phyloP scores from a whole-genome alignment of 2,329 filamentous ascomycete genomes.

The Colletotrichum magnum region DNA sequence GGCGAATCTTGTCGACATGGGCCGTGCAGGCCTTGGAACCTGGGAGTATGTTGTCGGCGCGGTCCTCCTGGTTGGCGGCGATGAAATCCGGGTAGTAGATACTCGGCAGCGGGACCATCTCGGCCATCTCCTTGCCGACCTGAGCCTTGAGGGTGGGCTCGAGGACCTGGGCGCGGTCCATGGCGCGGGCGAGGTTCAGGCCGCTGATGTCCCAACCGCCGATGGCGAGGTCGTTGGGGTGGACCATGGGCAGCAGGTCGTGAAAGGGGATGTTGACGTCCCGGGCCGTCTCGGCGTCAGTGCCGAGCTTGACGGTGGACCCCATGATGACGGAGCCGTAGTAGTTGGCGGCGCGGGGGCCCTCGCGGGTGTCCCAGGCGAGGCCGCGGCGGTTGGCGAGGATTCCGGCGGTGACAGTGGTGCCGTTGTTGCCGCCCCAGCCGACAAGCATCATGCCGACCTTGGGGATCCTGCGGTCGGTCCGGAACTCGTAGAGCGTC shows the following conservation, averaged over 20 bases:
- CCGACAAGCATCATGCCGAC: slow-evolving; percentile 98
- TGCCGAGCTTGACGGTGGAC: slow-evolving; percentile 96
- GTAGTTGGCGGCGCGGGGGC: slow-evolving; percentile 89
- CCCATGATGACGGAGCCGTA: slow-evolving; percentile 98
- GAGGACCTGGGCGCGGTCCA: slow-evolving; percentile 95
- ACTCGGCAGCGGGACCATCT: slow-evolving; percentile 89
- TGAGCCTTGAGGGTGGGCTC: slow-evolving; percentile 93
- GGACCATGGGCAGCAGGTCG: slow-evolving; percentile 93
- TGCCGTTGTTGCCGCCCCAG: slow-evolving; percentile 98
- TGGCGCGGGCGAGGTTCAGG: slow-evolving; percentile 89
- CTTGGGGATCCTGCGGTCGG: slow-evolving; percentile 93
- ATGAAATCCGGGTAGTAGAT: slow-evolving; percentile 99
- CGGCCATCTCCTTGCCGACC: slow-evolving; percentile 93
- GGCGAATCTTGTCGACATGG: slow-evolving; percentile 93
- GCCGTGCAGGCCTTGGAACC: slow-evolving; percentile 87
- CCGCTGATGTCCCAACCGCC: slow-evolving; percentile 98
- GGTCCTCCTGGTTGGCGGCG: slow-evolving; percentile 96
- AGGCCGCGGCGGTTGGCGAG: slow-evolving; percentile 92
- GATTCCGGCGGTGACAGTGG: slow-evolving; percentile 96
- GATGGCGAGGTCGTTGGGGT: slow-evolving; percentile 94
- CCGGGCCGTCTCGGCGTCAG: slow-evolving; percentile 83
- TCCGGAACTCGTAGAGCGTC: slow-evolving; percentile 97
- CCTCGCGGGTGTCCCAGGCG: slow-evolving; percentile 94
- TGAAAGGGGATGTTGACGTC: slow-evolving; percentile 98
- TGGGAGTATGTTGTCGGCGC: slow-evolving; percentile 90